Evolutionary conservation across 495 filamentous ascomycete species (phyloP).

Genomic region (Aspergillus bridgeri): DNA sequence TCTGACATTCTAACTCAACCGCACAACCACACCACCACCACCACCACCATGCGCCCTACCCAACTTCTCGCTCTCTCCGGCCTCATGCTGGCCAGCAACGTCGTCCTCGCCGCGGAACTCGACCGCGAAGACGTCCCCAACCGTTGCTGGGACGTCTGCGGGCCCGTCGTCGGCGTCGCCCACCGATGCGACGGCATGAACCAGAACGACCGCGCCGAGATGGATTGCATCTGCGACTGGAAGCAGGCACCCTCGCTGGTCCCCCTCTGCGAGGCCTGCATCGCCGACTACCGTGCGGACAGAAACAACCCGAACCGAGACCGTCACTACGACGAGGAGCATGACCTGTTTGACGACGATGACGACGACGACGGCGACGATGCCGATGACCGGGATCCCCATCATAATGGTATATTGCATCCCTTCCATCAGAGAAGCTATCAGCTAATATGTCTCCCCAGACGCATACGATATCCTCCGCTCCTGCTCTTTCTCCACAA

Average conservation of each 20-base stretch:
- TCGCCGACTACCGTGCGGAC: constrained; percentile 24
- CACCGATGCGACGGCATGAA: constrained; percentile 25
- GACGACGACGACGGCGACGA: constrained; percentile 18
- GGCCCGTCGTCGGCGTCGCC: constrained; percentile 24
- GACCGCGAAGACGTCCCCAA: constrained; percentile 33
- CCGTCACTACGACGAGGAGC: constrained; percentile 14
- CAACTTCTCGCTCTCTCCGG: constrained; percentile 26
- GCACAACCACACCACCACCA: no score
- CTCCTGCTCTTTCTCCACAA: constrained; percentile 31
- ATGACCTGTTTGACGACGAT: constrained; percentile 12
- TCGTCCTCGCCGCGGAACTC: constrained; percentile 27
- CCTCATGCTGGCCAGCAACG: constrained; percentile 26
- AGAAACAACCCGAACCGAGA: constrained; percentile 13
- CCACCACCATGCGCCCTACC: constrained; percentile 25
- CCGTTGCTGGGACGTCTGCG: constrained; percentile 30
- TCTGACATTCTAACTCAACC: no score
- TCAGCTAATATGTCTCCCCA: constrained; percentile 10
- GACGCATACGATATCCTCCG: constrained; percentile 35
- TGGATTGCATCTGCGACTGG: constrained; percentile 35
- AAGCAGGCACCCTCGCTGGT: constrained; percentile 22
- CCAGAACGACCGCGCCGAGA: constrained; percentile 28
- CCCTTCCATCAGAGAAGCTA: constrained; percentile 1
- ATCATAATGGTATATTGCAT: constrained; percentile 22
- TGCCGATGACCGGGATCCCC: constrained; percentile 14
- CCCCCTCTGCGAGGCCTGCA: constrained; percentile 38